These are phyloP conservation scores for Moricandia arvensis DNA, from an alignment of 345 rosid species.

Conservation along the genomic window DNA sequence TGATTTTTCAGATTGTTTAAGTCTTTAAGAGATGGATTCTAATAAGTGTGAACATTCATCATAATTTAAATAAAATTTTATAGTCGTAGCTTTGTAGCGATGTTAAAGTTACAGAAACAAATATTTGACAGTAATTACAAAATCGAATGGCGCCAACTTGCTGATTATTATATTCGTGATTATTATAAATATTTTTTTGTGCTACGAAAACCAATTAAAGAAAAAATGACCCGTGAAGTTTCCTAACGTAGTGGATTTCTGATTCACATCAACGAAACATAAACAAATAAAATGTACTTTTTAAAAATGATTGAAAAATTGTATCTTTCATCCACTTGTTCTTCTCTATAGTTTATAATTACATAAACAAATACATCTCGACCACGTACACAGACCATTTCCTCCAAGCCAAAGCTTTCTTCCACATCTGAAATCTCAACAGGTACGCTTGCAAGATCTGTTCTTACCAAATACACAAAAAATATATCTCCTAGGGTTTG, in stretches of 20 bases:
- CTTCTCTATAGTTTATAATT: slow-evolving; percentile 6
- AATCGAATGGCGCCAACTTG: no score
- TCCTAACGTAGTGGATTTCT: slow-evolving; percentile 25
- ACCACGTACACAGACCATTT: slow-evolving; percentile 33
- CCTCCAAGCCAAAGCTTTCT: slow-evolving; percentile 5
- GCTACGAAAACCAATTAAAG: no score
- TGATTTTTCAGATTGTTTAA: no score
- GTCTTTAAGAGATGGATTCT: no score
- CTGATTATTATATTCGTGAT: no score
- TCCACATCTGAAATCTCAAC: slow-evolving; percentile 11
- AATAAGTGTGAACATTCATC: no score
- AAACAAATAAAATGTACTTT: neutral
- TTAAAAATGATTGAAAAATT: neutral
- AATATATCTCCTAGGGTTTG: neutral
- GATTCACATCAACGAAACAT: slow-evolving; percentile 7
- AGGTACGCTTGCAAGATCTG: slow-evolving; percentile 8
- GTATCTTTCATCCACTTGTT: slow-evolving; percentile 9
- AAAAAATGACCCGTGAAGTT: neutral
- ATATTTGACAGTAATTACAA: no score
- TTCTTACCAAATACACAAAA: neutral
- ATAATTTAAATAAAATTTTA: no score
- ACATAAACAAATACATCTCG: neutral
- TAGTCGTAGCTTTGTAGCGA: no score
- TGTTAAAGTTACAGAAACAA: no score
- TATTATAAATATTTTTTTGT: no score